Base-by-base conservation (phyloP, 2,329 filamentous ascomycete species). In the Septoria petroselini region DNA sequence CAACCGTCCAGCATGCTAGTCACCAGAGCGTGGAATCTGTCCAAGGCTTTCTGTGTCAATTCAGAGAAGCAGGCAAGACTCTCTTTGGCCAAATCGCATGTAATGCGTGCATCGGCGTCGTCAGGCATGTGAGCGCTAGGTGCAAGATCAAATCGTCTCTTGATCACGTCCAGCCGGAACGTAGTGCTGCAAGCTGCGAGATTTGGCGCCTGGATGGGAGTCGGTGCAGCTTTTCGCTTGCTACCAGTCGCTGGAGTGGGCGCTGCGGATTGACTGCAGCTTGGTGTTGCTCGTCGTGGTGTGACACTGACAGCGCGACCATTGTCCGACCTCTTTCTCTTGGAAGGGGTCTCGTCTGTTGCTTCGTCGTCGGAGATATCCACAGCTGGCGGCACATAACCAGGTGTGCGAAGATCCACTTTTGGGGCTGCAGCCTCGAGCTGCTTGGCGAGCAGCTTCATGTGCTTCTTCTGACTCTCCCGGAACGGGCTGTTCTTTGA, bases 391-490 rank as follows among this genome's bases (percentile, higher is more conserved):
- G 39, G 45, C 2, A 46, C 39, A 17, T 58, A 60, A 0, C 60
- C 65, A 0, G 64, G 65, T 0, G 65, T 66, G 1, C 34, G 23
- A 7, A 64, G 21, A 1, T 47, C 44, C 5, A 63, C 37, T 3
- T 23, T 59, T 0, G 71, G 72, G 18, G 64, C 62, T 15, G 65
- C 53, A 1, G 51, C 53, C 0, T 44, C 15, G 1, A 74, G 52
- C 0, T 38, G 74, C 0, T 72, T 65, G 1, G 76, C 73, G 50
- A 89, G 84, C 0, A 72, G 66, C 0, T 73, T 67, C 0, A 80
- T 74, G 0, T 81, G 65, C 0, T 64, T 53, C 1, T 63, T 64
- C 71, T 75, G 79, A 0, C 60, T 51, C 9, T 69, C 72, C 6
- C 70, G 67, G 48, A 80, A 71, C 3, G 21, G 23, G 0, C 64